Conservation (phyloP, 1,139 yeast genomes). For the Pichia sp. region DNA sequence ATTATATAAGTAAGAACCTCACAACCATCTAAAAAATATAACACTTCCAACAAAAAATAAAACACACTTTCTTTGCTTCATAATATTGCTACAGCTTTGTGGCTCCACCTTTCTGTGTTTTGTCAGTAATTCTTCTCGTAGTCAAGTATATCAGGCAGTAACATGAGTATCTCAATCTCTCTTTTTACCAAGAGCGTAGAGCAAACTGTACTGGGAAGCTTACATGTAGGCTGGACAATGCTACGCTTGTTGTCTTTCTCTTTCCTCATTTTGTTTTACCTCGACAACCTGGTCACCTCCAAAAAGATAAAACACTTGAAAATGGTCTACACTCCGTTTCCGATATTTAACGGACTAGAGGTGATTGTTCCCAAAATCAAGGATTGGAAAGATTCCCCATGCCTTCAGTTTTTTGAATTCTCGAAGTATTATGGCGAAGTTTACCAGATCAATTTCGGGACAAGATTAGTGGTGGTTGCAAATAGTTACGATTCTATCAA, state of each 20-base stretch:
- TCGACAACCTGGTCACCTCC: constrained; percentile 15
- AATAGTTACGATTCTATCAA: constrained; percentile 55
- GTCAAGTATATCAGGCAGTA: not conserved
- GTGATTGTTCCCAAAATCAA: constrained; percentile 26
- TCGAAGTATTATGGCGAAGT: constrained; percentile 42
- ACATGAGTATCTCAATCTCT: not conserved
- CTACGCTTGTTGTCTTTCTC: not conserved
- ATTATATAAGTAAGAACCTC: too few relatives aligned
- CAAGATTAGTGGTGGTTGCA: constrained; percentile 54
- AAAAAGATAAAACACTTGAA: constrained; percentile 23
- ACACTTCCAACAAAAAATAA: not conserved
- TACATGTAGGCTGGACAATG: not conserved
- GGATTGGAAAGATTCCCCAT: constrained; percentile 36
- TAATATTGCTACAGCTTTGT: not conserved
- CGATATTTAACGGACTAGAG: constrained; percentile 27
- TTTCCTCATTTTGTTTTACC: not conserved
- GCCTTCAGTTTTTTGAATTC: constrained; percentile 50
- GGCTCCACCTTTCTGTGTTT: not conserved
- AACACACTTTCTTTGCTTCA: not conserved
- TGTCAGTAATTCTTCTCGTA: not conserved
- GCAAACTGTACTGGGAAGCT: not conserved
- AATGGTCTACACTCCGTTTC: constrained; percentile 21
- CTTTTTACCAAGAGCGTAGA: not conserved
- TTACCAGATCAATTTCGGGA: constrained; percentile 63
- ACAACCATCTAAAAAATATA: too few relatives aligned